Evolutionary conservation across 108 stramenopile genomes (phyloP), one percentile per base, ranked within the genome.

Genomic region (Fistulifera pelliculosa): DNA sequence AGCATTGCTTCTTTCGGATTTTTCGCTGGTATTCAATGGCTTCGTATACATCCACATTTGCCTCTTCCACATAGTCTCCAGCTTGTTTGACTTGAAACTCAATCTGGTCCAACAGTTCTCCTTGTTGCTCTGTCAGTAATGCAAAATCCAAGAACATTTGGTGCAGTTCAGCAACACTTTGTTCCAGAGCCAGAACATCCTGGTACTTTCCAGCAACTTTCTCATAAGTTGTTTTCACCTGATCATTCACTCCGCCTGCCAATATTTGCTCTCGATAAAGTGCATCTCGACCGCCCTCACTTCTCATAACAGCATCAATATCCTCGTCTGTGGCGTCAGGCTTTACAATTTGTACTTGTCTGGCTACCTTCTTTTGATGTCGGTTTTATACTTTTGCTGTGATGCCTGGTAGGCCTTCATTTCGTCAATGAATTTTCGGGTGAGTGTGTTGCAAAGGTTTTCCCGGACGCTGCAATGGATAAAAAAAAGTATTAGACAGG

Each of bases 131-230:
- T n/a, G 94, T 95, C 56, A 99, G 64, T 38, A 98, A 69, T 6
- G 98, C 98, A 74, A 99, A 96, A 71, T 99, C 98, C 66, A 98
- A 58, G 70, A 99, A 99, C 98, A 99, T 99, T 72, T 98, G 96
- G 76, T 99, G 96, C 48, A 99, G 73, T 64, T 98, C 97, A 5
- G 90, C 90, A 24, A 99, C 96, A 52, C 71, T 74, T 38, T 88
- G 88, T 71, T 99, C 98, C 31, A 99, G 60, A n/a, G 91, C 80
- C 59, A 95, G 58, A 7, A 99, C 96, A 74, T 99, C 98, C 66
- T 97, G 95, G 71, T 99, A 99, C 60, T 96, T 98, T 44, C 90
- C 96, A 48, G 87, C 84, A 26, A 96, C 96, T 40, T 95, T 85
- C 62, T 77, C 68, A 54, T 90, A 92, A 8, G 94, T 78, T 42